Base-by-base conservation (phyloP, 371 early-diverging fungal genomes). In the Mortierella sp. region DNA sequence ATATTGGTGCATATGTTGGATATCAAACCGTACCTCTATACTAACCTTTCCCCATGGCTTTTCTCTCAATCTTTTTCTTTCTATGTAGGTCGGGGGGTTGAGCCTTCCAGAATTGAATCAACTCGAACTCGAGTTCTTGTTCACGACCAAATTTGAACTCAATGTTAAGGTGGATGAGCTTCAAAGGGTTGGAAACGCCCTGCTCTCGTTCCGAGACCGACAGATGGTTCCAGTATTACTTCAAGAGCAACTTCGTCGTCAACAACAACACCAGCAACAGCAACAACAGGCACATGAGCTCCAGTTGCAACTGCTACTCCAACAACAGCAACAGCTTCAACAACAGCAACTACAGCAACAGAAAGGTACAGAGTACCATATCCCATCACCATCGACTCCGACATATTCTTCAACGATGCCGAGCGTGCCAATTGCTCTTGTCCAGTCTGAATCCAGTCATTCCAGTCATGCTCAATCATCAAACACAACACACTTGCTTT, bases 41-140 rank as follows among this genome's bases (percentile, higher is more conserved):
- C 41, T 39, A 14, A 21, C 14, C 46, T n/a, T 41, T 41, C 34
- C 6, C 39, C 34, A 43, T 64, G 49, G 56, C 56, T 19, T n/a
- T 46, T 27, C 23, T 43, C 27, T 15, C 39, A 14, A 53, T 28
- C 53, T 30, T 50, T 46, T 23, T 15, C 30, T 24, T 1, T 14
- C 49, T 17, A 44, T 26, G 5, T 64, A 89, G 86, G 95, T 96
- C n/a, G 97, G 97, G 8, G 97, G 97, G 1, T 80, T 97, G 6
- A 85, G 91, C 14, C 71, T 93, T 19, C 78, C 70, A n/a, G 97
- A 97, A 75, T 72, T 97, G 62, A 97, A 97, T 80, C 83, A 92
- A 59, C 82, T 97, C 37, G 97, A 97, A 65, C 70, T 96, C 50
- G 96, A 96, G 81, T 89, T 97, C 59, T 82, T 95, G 46, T 92